Base-by-base conservation (phyloP, 495 filamentous ascomycete species). In the Penicillium simplicissimum region DNA sequence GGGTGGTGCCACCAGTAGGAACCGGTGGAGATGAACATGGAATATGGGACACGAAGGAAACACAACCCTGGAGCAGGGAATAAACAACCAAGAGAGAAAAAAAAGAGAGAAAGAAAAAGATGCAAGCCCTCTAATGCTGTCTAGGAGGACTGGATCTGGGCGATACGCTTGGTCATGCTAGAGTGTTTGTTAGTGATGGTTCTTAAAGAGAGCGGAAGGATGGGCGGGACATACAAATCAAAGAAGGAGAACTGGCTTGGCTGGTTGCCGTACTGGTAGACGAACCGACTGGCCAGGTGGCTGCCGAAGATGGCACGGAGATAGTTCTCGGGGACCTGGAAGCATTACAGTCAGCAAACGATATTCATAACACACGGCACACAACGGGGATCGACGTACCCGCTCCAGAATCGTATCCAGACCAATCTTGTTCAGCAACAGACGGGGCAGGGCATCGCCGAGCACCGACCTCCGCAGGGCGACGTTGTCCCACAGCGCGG, bases 231-330 rank as follows among this genome's bases (percentile, higher is more conserved):
- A 85, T 82, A 96, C 92, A 98, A 98, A 67, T 96, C 90, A 77
- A 96, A 98, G 84, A 98, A 98, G 8, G 95, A 91, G 79, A 98
- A 97, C 71, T 97, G 96, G 80, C 88, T 94, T 4, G 95, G 93
- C 64, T 83, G 85, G 78, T 92, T 94, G 71, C 95, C 95, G 74
- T 90, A 92, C 72, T 95, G 84, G 74, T 98, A 98, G 33, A 98
- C 91, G 74, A 98, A 98, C 19, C 95, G 87, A 68, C 90, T 94
- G 33, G 95, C 95, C 63, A 98, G 79, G 78, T 93, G 96, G 69
- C 90, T 95, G 62, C 95, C 95, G 72, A 98, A 98, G 71, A 98
- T 97, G 51, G 94, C 87, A 51, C 92, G 86, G 45, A 98, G 85
- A 67, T 98, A 98, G 70, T 88, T 90, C 57, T 96, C 90, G 3